Evolutionary conservation across 768 basidiomycete species (phyloP).

Genomic region (Ramaria sp.): DNA sequence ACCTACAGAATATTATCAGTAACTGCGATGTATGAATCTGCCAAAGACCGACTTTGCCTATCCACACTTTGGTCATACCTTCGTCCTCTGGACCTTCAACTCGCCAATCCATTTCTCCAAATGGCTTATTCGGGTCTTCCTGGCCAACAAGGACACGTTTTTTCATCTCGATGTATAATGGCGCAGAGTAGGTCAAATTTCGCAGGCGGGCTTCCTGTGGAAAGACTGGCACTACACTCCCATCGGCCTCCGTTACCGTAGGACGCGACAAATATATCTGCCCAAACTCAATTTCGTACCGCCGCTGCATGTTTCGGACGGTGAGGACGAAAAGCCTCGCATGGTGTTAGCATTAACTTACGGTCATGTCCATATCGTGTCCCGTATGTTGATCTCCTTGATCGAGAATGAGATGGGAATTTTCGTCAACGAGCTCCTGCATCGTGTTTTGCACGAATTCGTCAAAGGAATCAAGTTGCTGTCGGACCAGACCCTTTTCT

Average conservation of each 20-base stretch:
- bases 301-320: conserved; percentile 39
- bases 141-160: conserved; percentile 73
- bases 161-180: conserved; percentile 91
- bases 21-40: neutral
- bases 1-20: conserved; percentile 39
- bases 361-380: conserved; percentile 44
- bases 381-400: conserved; percentile 96
- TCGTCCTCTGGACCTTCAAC: conserved; percentile 57
- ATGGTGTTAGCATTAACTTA: conserved; percentile 10
- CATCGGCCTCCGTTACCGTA: conserved; percentile 92
- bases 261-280: conserved; percentile 96
- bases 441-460: conserved; percentile 99
- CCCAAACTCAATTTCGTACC: conserved; percentile 94
- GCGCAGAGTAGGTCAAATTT: conserved; percentile 93
- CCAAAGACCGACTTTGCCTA: conserved; percentile 64
- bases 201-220: conserved; percentile 94
- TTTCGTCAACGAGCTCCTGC: conserved; percentile 98
- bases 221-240: conserved; percentile 85
- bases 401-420: conserved; percentile 88
- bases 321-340: conserved; percentile 14
- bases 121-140: conserved; percentile 69
- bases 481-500: conserved; percentile 93
- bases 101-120: conserved; percentile 74
- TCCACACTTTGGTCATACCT: conserved; percentile 80
- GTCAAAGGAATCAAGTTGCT: conserved; percentile 96